Percentiles rank a stretch among this genome's conserved stretches.
Conservation (phyloP, 257 asterid genomes). For the Solanum megistacrolobum region DNA sequence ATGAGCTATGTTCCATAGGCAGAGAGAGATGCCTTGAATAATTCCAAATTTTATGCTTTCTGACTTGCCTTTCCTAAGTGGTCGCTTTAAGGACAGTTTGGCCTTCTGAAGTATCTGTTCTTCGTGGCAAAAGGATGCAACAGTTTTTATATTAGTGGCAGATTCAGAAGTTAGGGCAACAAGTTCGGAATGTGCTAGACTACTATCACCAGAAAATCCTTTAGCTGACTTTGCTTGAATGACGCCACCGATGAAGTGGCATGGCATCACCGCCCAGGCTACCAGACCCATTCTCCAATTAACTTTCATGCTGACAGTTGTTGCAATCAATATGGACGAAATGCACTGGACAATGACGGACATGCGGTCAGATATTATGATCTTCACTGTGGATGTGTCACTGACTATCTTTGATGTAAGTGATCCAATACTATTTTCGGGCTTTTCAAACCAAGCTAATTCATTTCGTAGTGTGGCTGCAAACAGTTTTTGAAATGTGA, state of each 20-base stretch:
- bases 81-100: conserved; percentile 28
- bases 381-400: conserved; percentile 71
- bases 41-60: conserved; percentile 61
- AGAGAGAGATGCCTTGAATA: conserved; percentile 68
- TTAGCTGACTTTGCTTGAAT: conserved; percentile 83
- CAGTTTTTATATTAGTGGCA: conserved; percentile 50
- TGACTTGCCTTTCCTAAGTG: conserved; percentile 35
- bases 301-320: conserved; percentile 58
- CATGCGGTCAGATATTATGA: conserved; percentile 71
- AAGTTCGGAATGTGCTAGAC: conserved; percentile 53
- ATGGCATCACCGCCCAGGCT: conserved; percentile 91
- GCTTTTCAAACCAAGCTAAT: conserved; percentile 74
- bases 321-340: conserved; percentile 70
- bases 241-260: conserved; percentile 80
- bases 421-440: conserved; percentile 56
- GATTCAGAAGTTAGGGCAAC: conserved; percentile 72
- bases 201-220: conserved; percentile 54
- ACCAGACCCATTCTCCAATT: conserved; percentile 79
- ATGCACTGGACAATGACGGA: conserved; percentile 77
- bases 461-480: conserved; percentile 63
- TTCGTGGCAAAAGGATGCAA: conserved; percentile 72
- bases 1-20: conserved; percentile 77
- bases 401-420: conserved; percentile 56
- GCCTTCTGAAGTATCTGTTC: conserved; percentile 55
- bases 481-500: neutral